Evolutionary conservation across 2,329 filamentous ascomycete species (phyloP).

Genomic region (Trichoderma afroharzianum): DNA sequence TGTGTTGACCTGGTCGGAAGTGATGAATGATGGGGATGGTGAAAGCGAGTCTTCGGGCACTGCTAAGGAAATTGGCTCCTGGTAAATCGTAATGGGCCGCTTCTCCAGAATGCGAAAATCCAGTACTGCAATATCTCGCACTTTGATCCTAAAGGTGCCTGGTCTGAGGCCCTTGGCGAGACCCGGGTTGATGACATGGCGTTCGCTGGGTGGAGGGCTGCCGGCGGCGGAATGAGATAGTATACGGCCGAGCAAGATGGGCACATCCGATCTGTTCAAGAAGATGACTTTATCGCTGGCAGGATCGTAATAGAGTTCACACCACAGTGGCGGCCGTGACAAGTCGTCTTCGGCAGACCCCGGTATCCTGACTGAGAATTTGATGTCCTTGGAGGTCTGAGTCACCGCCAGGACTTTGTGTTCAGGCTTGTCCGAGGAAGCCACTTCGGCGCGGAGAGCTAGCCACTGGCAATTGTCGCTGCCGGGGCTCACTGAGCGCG

Average conservation of each 20-base stretch:
- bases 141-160: slow-evolving; percentile 55
- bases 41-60: slow-evolving; percentile 22
- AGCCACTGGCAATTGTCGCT: slow-evolving; percentile 57
- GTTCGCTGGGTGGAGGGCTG: slow-evolving; percentile 39
- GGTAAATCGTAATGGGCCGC: slow-evolving; percentile 42
- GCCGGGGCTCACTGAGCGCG: slow-evolving; percentile 54
- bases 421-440: slow-evolving; percentile 48
- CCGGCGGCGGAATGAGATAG: slow-evolving; percentile 39
- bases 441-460: slow-evolving; percentile 51
- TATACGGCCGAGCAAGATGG: slow-evolving; percentile 45
- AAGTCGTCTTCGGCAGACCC: slow-evolving; percentile 42
- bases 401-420: slow-evolving; percentile 58
- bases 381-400: slow-evolving; percentile 58
- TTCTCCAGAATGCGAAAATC: slow-evolving; percentile 59
- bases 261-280: slow-evolving; percentile 52
- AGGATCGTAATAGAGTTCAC: slow-evolving; percentile 58
- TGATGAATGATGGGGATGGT: slow-evolving; percentile 26
- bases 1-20: slow-evolving; percentile 34
- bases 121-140: slow-evolving; percentile 47
- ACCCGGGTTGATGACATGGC: slow-evolving; percentile 43
- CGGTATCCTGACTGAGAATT: slow-evolving; percentile 56
- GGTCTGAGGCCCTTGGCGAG: slow-evolving; percentile 47
- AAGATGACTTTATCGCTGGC: slow-evolving; percentile 57
- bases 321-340: slow-evolving; percentile 51
- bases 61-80: slow-evolving; percentile 30